Evolutionary conservation across 2,329 filamentous ascomycete species (phyloP), one percentile per base, ranked within the genome.

Genomic region (Sporothrix protearum): DNA sequence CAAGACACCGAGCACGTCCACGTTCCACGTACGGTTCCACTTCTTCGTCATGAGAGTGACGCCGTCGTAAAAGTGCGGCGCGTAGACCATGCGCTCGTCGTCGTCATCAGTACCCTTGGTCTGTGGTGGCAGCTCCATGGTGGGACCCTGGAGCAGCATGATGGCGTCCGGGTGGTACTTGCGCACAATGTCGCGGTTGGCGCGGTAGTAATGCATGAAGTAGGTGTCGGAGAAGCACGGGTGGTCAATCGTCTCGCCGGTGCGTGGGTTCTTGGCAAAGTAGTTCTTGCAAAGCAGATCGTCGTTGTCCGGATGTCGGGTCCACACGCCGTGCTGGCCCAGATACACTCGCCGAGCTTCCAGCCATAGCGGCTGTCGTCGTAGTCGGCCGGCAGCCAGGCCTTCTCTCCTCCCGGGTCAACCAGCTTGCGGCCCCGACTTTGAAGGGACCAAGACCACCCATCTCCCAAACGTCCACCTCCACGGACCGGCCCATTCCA

Each of bases 271-370:
- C 76, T 90, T 92, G 9, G 89, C 86, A 77, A 99, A 99, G 80
- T 98, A 97, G 79, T 97, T 89, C 76, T 94, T 96, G 75, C 87
- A 88, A 71, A 97, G 80, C 5, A 99, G 82, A 0, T 87, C 88
- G 78, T 97, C 94, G 1, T 87, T 91, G 3, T 42, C 36, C 19
- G 33, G 25, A n/a, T n/a, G 84, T 82, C 6, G 92, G 90, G 78
- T 99, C 93, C 96, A 99, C 6, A 99, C 89, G 0, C 94, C 95
- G 79, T 99, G 94, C 78, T 97, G 95, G 96, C 95, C 96, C 96
- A 99, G 53, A 99, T 80, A 77, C 96, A 98, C 80, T 96, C 89
- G n/a, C 96, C 96, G 22, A 99, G 83, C 79, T 91, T 94, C 96
- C 96, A 99, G 8, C 85, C 90, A 0, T 99, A 99, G 74, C 89